phyloP scores from a whole-genome alignment of 2,329 filamentous ascomycete species.

The Colletotrichum zoysiae region DNA sequence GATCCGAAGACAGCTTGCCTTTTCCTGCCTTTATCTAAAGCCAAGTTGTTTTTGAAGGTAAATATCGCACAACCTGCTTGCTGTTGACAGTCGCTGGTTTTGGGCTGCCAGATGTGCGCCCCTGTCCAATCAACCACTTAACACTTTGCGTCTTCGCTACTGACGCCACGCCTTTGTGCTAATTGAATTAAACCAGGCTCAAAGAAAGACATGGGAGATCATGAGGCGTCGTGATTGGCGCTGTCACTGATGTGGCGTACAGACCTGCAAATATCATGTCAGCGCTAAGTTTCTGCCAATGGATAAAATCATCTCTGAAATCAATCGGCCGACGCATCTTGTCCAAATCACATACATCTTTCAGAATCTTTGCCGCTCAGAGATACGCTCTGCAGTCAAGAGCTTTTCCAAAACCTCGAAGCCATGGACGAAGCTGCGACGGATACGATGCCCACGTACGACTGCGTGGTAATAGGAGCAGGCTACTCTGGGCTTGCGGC shows the following conservation, averaged over 20 bases:
- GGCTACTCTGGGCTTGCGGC: slow-evolving; percentile 38
- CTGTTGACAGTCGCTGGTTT: neutral
- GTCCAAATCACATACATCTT: neutral
- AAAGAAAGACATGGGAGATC: slow-evolving; percentile 9
- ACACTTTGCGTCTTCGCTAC: neutral
- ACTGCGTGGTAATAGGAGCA: slow-evolving; percentile 41
- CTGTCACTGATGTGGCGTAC: slow-evolving; percentile 12
- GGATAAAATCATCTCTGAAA: neutral
- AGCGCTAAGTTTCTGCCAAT: slow-evolving; percentile 20
- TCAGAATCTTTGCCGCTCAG: neutral
- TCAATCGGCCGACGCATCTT: neutral
- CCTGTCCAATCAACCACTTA: too few species aligned
- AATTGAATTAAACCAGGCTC: neutral
- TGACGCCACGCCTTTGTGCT: neutral
- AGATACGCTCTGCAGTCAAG: neutral
- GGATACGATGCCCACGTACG: slow-evolving; percentile 18
- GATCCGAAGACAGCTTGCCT: neutral
- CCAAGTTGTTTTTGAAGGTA: neutral
- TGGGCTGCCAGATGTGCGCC: neutral
- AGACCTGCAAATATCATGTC: slow-evolving; percentile 16
- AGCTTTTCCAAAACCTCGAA: neutral
- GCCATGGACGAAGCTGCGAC: slow-evolving; percentile 4
- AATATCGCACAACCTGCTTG: neutral
- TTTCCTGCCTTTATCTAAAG: too few species aligned
- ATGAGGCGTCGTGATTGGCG: slow-evolving; percentile 26